A percentile compares a stretch with the other conserved stretches of the same genome.
Conservation (phyloP, 1,284 basidiomycete species). For the Irpex sp. region DNA sequence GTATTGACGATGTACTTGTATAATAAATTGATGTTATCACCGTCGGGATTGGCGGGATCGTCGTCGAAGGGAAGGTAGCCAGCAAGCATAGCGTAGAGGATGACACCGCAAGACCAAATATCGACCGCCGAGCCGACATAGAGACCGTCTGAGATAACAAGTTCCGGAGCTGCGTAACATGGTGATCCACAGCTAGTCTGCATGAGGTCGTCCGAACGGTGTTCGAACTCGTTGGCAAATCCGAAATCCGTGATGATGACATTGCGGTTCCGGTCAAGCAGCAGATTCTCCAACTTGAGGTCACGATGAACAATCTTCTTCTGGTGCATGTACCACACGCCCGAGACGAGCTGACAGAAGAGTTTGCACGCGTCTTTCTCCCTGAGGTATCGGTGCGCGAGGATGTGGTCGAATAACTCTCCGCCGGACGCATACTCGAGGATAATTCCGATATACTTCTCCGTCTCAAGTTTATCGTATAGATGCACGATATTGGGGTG, state of each 20-base stretch:
- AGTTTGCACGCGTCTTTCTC: slow-evolving; percentile 95
- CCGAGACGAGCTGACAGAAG: slow-evolving; percentile 97
- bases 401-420: slow-evolving; percentile 98
- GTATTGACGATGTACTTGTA: slow-evolving; percentile 99
- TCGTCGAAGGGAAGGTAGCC: slow-evolving; percentile 99
- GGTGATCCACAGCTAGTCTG: slow-evolving; percentile 97
- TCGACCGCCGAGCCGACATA: slow-evolving; percentile 99
- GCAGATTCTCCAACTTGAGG: slow-evolving; percentile 97
- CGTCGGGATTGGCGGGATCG: slow-evolving; percentile 97
- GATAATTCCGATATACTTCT: slow-evolving; percentile 99
- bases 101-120: slow-evolving; percentile 99
- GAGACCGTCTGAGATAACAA: slow-evolving; percentile 97
- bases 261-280: slow-evolving; percentile 96
- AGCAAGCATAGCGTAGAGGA: slow-evolving; percentile 98
- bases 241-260: slow-evolving; percentile 99
- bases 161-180: slow-evolving; percentile 97
- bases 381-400: slow-evolving; percentile 95
- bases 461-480: slow-evolving; percentile 99
- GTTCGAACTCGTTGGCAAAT: slow-evolving; percentile 97
- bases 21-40: slow-evolving; percentile 99
- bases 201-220: slow-evolving; percentile 92
- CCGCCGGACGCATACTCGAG: slow-evolving; percentile 98
- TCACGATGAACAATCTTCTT: slow-evolving; percentile 99
- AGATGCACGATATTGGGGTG: slow-evolving; percentile 98
- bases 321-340: slow-evolving; percentile 98